Evolutionary conservation across 73 alveolate genomes (phyloP).

Genomic region (Paramecium sonneborni): DNA sequence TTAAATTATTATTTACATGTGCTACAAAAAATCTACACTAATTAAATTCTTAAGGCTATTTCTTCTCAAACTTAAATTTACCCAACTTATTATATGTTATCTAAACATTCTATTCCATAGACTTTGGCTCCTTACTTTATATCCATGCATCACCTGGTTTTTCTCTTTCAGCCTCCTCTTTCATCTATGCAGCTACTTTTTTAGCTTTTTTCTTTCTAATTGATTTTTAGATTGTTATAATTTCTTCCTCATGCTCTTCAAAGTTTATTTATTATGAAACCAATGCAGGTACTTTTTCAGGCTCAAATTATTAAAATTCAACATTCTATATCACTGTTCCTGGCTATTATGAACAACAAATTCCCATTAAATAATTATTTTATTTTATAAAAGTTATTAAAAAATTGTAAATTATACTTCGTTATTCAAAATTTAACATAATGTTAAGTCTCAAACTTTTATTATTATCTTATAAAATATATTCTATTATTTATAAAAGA

Average conservation of each 20-base stretch:
- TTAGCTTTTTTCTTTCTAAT: slow-evolving; percentile 52
- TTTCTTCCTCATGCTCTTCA: slow-evolving; percentile 18
- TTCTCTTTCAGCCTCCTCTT: slow-evolving; percentile 31
- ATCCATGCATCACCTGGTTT: slow-evolving; percentile 42
- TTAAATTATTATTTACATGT: background rate
- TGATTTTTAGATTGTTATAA: background rate
- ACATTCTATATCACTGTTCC: background rate
- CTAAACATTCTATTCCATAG: background rate
- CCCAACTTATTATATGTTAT: background rate
- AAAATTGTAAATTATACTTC: background rate
- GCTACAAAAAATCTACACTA: slow-evolving; percentile 25
- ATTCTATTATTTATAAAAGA: background rate
- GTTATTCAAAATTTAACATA: background rate
- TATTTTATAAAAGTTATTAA: background rate
- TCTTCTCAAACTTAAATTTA: background rate
- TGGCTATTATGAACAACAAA: background rate
- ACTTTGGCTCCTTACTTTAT: slow-evolving; percentile 3
- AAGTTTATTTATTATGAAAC: background rate
- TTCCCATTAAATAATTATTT: background rate
- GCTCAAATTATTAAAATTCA: background rate
- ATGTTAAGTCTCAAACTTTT: background rate
- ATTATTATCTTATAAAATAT: background rate
- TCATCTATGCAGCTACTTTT: background rate
- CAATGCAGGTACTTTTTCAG: background rate
- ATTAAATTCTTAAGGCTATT: slow-evolving; percentile 24